Conservation (phyloP, 2,329 filamentous ascomycete genomes). For the Zymoseptoria crescenta region DNA sequence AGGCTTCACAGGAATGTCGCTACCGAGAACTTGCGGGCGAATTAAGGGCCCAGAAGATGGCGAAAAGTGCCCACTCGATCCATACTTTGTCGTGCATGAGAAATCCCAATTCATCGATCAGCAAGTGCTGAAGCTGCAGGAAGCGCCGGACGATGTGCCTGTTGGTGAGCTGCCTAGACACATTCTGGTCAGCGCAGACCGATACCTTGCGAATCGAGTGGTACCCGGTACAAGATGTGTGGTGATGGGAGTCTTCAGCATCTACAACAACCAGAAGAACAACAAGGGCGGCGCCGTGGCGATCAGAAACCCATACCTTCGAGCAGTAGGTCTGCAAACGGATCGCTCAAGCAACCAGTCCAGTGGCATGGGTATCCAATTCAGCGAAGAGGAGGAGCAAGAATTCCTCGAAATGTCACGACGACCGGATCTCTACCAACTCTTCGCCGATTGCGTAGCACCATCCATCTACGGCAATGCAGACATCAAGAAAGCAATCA, state of each 20-base stretch:
- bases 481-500: slow-evolving; percentile 95
- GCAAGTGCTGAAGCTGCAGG: slow-evolving; percentile 95
- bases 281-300: slow-evolving; percentile 83
- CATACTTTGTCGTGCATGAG: slow-evolving; percentile 93
- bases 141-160: slow-evolving; percentile 93
- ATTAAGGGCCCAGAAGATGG: slow-evolving; percentile 40
- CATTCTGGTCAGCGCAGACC: slow-evolving; percentile 91
- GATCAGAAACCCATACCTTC: slow-evolving; percentile 88
- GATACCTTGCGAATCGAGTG: slow-evolving; percentile 90
- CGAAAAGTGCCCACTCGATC: slow-evolving; percentile 83
- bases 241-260: slow-evolving; percentile 94
- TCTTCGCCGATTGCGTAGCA: slow-evolving; percentile 86
- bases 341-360: slow-evolving; percentile 86
- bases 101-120: slow-evolving; percentile 93
- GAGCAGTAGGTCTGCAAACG: slow-evolving; percentile 84
- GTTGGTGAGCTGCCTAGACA: slow-evolving; percentile 93
- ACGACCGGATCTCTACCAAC: slow-evolving; percentile 81
- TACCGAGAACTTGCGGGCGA: slow-evolving; percentile 72
- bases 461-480: slow-evolving; percentile 94
- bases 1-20: slow-evolving; percentile 78
- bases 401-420: slow-evolving; percentile 90
- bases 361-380: slow-evolving; percentile 60
- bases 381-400: slow-evolving; percentile 93
- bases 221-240: slow-evolving; percentile 92
- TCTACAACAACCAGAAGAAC: slow-evolving; percentile 81